Evolutionary conservation across 2,329 filamentous ascomycete genomes (phyloP).

Genomic region (Metarhizium sp.): DNA sequence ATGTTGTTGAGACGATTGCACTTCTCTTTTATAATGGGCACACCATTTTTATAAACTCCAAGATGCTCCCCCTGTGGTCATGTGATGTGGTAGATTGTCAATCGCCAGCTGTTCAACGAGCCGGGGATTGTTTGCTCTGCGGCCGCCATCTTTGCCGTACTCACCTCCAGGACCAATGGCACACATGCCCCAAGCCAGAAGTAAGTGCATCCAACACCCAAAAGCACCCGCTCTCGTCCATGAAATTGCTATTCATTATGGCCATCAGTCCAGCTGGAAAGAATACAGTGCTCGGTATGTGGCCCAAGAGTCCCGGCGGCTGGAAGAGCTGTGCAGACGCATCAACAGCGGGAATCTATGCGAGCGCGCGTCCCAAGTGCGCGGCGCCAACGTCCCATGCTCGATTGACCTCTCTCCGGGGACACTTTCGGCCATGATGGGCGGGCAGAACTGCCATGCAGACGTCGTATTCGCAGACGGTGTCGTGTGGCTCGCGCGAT

Average conservation of each 20-base stretch:
- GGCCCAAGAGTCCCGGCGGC: not conserved
- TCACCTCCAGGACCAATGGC: constrained; percentile 11
- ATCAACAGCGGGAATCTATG: constrained; percentile 7
- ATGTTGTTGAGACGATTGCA: too few relatives aligned
- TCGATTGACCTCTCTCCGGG: constrained; percentile 11
- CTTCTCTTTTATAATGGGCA: not conserved
- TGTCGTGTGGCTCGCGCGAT: constrained; percentile 16
- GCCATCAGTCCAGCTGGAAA: not conserved
- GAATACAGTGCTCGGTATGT: not conserved
- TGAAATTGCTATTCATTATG: not conserved
- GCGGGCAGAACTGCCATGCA: constrained; percentile 17
- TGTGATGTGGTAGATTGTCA: not conserved
- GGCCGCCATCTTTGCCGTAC: constrained; percentile 15
- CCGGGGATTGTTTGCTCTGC: constrained; percentile 16
- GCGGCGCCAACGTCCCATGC: constrained; percentile 8
- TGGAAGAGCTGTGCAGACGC: not conserved
- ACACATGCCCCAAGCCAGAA: constrained; percentile 7
- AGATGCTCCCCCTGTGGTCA: not conserved
- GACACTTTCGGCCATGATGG: constrained; percentile 15
- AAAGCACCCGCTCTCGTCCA: constrained; percentile 2
- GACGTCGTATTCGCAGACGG: constrained; percentile 18
- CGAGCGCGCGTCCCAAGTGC: not conserved
- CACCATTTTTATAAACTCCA: too few relatives aligned
- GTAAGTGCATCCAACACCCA: constrained; percentile 6
- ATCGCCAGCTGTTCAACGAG: constrained; percentile 10